Conservation (phyloP, 352 stramenopile species). For the Globisporangium irregulare region DNA sequence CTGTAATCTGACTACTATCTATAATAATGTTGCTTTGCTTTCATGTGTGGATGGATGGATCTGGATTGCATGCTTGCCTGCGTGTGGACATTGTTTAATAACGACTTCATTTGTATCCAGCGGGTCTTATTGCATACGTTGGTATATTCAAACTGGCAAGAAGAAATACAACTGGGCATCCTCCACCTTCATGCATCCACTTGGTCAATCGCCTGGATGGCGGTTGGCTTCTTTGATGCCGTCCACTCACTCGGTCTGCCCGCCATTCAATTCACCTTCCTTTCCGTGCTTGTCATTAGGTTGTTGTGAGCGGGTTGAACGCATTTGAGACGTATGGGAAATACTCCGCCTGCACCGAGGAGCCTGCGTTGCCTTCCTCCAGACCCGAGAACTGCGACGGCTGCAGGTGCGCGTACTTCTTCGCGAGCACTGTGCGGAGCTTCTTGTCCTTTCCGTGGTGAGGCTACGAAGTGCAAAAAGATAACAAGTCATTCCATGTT, state of each 20-base stretch:
- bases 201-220: not conserved
- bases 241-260: conserved; percentile 19
- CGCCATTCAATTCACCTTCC: not conserved
- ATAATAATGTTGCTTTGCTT: conserved; percentile 1
- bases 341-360: conserved; percentile 67
- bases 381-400: conserved; percentile 78
- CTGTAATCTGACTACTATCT: conserved; percentile 24
- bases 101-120: not conserved
- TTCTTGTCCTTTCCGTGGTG: conserved; percentile 85
- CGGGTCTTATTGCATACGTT: not conserved
- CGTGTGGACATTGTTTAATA: not conserved
- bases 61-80: not conserved
- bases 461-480: conserved; percentile 33
- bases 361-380: conserved; percentile 57
- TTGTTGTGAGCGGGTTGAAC: conserved; percentile 59
- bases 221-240: not conserved
- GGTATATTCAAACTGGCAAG: conserved; percentile 9
- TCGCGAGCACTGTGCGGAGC: conserved; percentile 64
- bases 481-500: not conserved
- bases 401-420: conserved; percentile 86
- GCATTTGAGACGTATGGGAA: conserved; percentile 82
- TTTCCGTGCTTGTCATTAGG: not conserved
- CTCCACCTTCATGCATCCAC: not conserved
- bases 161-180: not conserved
- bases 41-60: not conserved